Evolutionary conservation across 805 yeast genomes (phyloP).

Genomic region (Saturnispora kantuleensis): DNA sequence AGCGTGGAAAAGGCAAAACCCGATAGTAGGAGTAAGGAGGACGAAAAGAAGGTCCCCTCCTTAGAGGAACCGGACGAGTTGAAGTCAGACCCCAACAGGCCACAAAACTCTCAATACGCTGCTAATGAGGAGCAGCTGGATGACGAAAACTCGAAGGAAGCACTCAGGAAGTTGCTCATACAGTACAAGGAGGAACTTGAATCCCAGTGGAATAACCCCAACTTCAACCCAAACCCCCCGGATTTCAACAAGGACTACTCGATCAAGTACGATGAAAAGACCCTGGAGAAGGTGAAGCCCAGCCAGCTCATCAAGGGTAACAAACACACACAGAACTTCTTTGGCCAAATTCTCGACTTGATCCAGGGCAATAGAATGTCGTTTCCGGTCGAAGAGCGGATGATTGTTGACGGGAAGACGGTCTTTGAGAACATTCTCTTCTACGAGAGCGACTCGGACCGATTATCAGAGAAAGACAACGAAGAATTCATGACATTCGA

Average conservation of each 20-base stretch:
- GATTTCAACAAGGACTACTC: conserved; percentile 22
- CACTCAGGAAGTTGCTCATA: not conserved
- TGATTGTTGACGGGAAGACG: conserved; percentile 19
- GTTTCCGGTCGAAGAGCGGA: conserved; percentile 25
- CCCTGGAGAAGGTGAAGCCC: conserved; percentile 17
- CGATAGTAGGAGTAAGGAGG: not conserved
- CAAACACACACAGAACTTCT: conserved; percentile 22
- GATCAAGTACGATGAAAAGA: conserved; percentile 16
- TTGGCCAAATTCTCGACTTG: conserved; percentile 21
- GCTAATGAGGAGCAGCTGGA: not conserved
- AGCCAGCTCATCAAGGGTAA: conserved; percentile 21
- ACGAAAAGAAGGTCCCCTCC: conserved; percentile 1
- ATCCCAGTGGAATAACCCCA: conserved; percentile 1
- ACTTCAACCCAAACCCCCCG: conserved; percentile 11
- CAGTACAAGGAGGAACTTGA: conserved; percentile 1
- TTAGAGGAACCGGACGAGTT: conserved; percentile 3
- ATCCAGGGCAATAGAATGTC: conserved; percentile 23
- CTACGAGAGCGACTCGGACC: conserved; percentile 8
- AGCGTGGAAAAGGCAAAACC: not conserved
- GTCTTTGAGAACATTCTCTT: conserved; percentile 12
- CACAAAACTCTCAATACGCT: conserved; percentile 4
- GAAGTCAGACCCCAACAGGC: conserved; percentile 1
- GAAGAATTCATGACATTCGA: conserved; percentile 16
- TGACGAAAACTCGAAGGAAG: conserved; percentile 1
- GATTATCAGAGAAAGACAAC: conserved; percentile 7